Percentiles rank a stretch among this genome's conserved stretches.
These are phyloP conservation scores for Aspergillus novoparasiticus DNA, from an alignment of 2,329 filamentous ascomycete species.

Conservation along the genomic window DNA sequence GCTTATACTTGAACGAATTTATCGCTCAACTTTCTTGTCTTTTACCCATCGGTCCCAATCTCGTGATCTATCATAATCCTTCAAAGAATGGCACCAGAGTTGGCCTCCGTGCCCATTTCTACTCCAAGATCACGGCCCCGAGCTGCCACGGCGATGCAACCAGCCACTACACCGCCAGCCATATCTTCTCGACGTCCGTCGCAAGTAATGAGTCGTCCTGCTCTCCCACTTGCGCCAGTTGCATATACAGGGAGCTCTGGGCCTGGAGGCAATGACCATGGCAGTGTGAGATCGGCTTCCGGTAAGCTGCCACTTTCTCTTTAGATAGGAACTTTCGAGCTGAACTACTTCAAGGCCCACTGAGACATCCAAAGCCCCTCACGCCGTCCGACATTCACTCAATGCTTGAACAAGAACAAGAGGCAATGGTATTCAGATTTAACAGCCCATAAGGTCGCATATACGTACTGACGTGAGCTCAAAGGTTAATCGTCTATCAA, in stretches of 20 bases:
- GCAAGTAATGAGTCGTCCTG: slow-evolving; percentile 51
- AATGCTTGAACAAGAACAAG: slow-evolving; percentile 91
- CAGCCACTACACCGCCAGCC: slow-evolving; percentile 36
- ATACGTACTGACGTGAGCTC: not conserved
- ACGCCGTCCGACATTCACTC: slow-evolving; percentile 87
- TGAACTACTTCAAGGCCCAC: slow-evolving; percentile 58
- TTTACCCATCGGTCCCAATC: slow-evolving; percentile 8
- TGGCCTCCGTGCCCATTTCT: slow-evolving; percentile 45
- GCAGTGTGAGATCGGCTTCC: slow-evolving; percentile 41
- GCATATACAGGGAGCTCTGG: slow-evolving; percentile 28
- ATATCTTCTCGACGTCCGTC: slow-evolving; percentile 49
- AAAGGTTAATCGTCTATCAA: slow-evolving; percentile 88
- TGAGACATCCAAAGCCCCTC: slow-evolving; percentile 83
- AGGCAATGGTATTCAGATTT: slow-evolving; percentile 71
- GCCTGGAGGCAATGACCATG: slow-evolving; percentile 34
- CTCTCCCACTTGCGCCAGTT: slow-evolving; percentile 33
- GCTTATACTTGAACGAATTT: not conserved
- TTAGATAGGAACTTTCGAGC: not conserved
- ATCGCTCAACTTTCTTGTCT: slow-evolving; percentile 7
- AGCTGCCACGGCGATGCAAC: slow-evolving; percentile 31
- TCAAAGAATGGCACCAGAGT: slow-evolving; percentile 52
- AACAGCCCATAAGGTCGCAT: not conserved
- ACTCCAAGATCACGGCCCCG: slow-evolving; percentile 37
- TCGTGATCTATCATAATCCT: not conserved
- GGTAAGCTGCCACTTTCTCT: slow-evolving; percentile 33